Evolutionary conservation across 495 filamentous ascomycete genomes (phyloP), one percentile per base, ranked within the genome.

Genomic region (Amniculicola lignicola): DNA sequence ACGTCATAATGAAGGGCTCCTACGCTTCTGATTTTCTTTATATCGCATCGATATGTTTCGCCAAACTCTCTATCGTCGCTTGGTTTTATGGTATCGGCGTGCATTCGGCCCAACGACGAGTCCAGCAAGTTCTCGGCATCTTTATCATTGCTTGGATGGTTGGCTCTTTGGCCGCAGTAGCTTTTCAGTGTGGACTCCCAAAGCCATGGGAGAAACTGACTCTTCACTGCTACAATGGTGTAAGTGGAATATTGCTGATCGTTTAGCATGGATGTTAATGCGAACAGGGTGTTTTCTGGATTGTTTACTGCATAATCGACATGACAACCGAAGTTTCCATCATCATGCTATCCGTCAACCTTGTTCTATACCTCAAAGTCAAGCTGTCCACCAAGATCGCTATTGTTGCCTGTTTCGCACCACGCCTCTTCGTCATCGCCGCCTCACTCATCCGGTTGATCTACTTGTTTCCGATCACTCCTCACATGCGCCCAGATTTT

Each of bases 101-200:
- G 2, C n/a, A 61, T 19, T 21, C 10, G 2, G 22, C 5, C 6
- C 44, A 50, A 1, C 58, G 51, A 1, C 51, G 45, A 12, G 16
- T 45, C 10, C 45, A 55, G 12, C 38, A 29, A 12, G 58, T 31
- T 18, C 22, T 56, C 41, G 47, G 63, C 31, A 51, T 54, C 15
- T 58, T 61, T 41, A 58, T 61, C 14, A 7, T 63, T 14, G 41
- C 59, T 4, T 65, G 65, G 65, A 50, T 47, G 15, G 5, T 63
- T 5, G 23, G 28, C 10, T 51, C 67, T 4, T 29, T 61, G 4
- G 36, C 66, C 24, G 49, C 57, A n/a, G 58, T 61, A 7, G 59
- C 62, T 6, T 65, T 67, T 33, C 67, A 67, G 29, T 67, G 62
- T 38, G 48, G 50, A n/a, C 47, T 65, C 15, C 64, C 65, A 18